phyloP scores from a whole-genome alignment of 129 eudicot species.

The Dittrichia graveolens region DNA sequence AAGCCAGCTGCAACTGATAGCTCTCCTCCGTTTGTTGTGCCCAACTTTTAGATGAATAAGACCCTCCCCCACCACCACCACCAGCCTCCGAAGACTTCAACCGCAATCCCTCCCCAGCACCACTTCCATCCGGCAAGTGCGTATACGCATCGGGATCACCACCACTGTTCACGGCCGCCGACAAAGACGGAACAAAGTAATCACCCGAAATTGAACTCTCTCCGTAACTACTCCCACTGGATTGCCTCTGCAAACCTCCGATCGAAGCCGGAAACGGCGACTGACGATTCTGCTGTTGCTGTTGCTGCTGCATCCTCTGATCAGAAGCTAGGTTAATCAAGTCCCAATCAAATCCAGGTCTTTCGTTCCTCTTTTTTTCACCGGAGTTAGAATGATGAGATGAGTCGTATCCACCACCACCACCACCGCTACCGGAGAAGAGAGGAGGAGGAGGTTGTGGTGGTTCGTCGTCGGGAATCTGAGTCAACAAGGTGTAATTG shows the following conservation, averaged over 20 bases:
- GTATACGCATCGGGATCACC: constrained; percentile 45
- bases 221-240: constrained; percentile 89
- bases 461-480: constrained; percentile 74
- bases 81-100: constrained; percentile 27
- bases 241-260: constrained; percentile 82
- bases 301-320: constrained; percentile 40
- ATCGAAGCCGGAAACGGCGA: constrained; percentile 50
- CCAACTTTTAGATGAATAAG: constrained; percentile 27
- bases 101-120: constrained; percentile 40
- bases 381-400: constrained; percentile 51
- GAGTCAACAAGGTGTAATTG: constrained; percentile 67
- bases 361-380: constrained; percentile 43
- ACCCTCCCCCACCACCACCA: constrained; percentile 34
- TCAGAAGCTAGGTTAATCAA: constrained; percentile 42
- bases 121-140: constrained; percentile 37
- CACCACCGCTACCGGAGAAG: constrained; percentile 40
- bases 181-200: constrained; percentile 54
- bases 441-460: constrained; percentile 39
- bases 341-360: constrained; percentile 65
- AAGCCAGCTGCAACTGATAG: constrained; percentile 78
- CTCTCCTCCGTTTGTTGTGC: constrained; percentile 95
- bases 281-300: constrained; percentile 38
- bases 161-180: constrained; percentile 44
- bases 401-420: constrained; percentile 42
- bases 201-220: constrained; percentile 97